Evolutionary conservation across 768 basidiomycete genomes (phyloP).

Genomic region (Pleurotus citrinopileatus): DNA sequence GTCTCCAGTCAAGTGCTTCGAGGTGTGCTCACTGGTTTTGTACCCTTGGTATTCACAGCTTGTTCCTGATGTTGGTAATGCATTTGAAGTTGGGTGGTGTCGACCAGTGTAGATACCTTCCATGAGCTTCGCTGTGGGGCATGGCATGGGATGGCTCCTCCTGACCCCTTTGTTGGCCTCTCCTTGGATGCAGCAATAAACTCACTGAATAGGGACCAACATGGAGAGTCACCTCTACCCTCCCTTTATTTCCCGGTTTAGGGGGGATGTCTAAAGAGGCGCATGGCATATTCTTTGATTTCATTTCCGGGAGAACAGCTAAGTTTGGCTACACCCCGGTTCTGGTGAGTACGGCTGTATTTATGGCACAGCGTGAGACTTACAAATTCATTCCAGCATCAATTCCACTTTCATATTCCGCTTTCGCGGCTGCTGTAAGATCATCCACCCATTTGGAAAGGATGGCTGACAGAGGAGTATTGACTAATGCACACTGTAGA

Average conservation of each 20-base stretch:
- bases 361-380: neutral
- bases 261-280: too few species aligned
- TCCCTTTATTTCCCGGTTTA: neutral
- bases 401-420: neutral
- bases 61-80: neutral
- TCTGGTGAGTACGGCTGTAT: too few species aligned
- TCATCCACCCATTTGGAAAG: neutral
- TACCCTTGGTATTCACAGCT: neutral
- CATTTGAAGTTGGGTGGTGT: slow-evolving; percentile 5
- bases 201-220: neutral
- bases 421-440: neutral
- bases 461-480: neutral
- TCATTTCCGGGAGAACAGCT: neutral
- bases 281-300: too few species aligned
- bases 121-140: slow-evolving; percentile 25
- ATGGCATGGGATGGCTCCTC: slow-evolving; percentile 8
- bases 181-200: neutral
- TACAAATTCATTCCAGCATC: neutral
- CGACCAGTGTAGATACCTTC: slow-evolving; percentile 19
- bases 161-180: neutral
- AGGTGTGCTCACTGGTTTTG: too few species aligned
- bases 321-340: neutral
- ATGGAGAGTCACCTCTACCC: neutral
- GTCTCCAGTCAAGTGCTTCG: too few species aligned
- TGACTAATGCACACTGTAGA: neutral